phyloP scores from a whole-genome alignment of 2,329 filamentous ascomycete genomes.

The Fusarium phyllophilum region DNA sequence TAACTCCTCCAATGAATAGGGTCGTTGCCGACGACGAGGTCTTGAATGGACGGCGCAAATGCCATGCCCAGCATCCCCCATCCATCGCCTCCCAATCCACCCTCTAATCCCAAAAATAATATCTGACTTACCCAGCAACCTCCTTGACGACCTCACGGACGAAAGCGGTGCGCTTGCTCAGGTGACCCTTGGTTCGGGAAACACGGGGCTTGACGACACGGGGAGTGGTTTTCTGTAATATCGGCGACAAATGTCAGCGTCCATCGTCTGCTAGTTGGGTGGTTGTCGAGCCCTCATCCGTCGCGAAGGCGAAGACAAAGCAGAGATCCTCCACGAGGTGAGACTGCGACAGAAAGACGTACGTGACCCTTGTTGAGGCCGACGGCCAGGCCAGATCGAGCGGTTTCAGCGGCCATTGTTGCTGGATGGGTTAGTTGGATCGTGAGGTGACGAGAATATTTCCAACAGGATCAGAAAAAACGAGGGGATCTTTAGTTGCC shows the following conservation, averaged over 20 bases:
- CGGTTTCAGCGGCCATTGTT: slow-evolving; percentile 69
- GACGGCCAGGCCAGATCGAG: slow-evolving; percentile 68
- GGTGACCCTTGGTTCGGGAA: slow-evolving; percentile 90
- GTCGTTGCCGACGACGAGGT: neutral
- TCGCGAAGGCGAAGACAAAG: slow-evolving; percentile 48
- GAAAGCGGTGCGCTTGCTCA: slow-evolving; percentile 97
- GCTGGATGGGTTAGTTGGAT: slow-evolving; percentile 48
- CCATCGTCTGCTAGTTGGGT: slow-evolving; percentile 65
- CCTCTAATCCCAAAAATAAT: neutral
- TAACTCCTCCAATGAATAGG: neutral
- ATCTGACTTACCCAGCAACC: slow-evolving; percentile 82
- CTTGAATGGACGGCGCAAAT: neutral
- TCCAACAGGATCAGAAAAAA: slow-evolving; percentile 14
- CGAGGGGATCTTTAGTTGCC: slow-evolving; percentile 13
- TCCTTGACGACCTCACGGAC: slow-evolving; percentile 98
- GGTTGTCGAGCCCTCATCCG: slow-evolving; percentile 34
- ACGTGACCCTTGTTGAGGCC: slow-evolving; percentile 74
- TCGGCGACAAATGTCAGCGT: slow-evolving; percentile 62
- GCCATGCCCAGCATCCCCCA: neutral
- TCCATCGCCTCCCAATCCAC: neutral
- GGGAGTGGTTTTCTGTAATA: slow-evolving; percentile 80
- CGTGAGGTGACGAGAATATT: slow-evolving; percentile 43
- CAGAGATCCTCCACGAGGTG: slow-evolving; percentile 81
- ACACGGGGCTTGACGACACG: slow-evolving; percentile 82
- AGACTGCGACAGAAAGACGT: slow-evolving; percentile 65